phyloP scores from a whole-genome alignment of 1,284 basidiomycete species.

The Sporisorium graminicola region DNA sequence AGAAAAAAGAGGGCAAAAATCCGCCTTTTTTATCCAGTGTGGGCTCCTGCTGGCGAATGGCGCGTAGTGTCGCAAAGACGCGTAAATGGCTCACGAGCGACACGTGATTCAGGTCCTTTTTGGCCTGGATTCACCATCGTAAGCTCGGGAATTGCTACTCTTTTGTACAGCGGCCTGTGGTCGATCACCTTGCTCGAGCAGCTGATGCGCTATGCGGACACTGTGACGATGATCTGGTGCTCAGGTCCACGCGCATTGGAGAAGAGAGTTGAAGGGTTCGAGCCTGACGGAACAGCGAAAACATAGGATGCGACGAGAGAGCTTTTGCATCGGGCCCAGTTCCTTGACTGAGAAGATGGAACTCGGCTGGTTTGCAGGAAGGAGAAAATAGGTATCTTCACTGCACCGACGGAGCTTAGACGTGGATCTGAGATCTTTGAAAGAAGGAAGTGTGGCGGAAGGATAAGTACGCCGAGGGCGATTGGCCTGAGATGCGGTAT shows the following conservation, averaged over 20 bases:
- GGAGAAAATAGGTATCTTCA: not conserved
- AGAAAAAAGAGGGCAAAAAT: not conserved
- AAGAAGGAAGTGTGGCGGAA: not conserved
- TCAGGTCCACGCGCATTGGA: too few species aligned
- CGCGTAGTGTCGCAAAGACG: constrained; percentile 3
- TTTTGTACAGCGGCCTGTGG: too few species aligned
- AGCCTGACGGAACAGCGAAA: not conserved
- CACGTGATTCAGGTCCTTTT: constrained; percentile 1
- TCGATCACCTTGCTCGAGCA: too few species aligned
- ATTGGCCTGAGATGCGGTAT: not conserved
- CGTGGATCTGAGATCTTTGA: constrained; percentile 4
- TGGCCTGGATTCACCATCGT: too few species aligned
- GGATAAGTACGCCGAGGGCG: not conserved
- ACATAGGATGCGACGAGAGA: not conserved
- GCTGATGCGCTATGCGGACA: too few species aligned
- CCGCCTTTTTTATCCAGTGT: not conserved
- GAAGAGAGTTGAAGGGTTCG: too few species aligned
- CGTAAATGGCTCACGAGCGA: constrained; percentile 4
- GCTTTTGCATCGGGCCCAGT: not conserved
- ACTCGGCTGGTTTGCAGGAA: not conserved
- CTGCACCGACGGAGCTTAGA: not conserved
- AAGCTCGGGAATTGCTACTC: too few species aligned
- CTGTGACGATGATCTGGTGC: too few species aligned
- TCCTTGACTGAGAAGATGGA: not conserved
- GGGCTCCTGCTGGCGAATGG: not conserved